These are phyloP conservation scores for Onygenales sp. DNA, from an alignment of 2,329 filamentous ascomycete genomes.

Conservation along the genomic window DNA sequence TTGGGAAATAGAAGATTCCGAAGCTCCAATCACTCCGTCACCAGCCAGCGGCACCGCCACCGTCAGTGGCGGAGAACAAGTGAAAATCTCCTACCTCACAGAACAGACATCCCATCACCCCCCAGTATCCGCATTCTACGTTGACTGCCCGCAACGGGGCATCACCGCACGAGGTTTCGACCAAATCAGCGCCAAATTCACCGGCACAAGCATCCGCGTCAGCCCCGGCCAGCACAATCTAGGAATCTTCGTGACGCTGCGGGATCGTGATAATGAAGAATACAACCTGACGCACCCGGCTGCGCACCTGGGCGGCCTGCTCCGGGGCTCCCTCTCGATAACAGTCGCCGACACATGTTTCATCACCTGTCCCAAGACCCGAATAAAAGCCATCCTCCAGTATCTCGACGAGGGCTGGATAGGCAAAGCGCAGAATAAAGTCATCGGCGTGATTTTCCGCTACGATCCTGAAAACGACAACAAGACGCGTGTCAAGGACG, in stretches of 20 bases:
- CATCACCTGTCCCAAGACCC: constrained; percentile 80
- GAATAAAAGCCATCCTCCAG: constrained; percentile 81
- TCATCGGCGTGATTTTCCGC: constrained; percentile 82
- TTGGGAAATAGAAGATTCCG: constrained; percentile 81
- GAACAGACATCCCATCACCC: constrained; percentile 98
- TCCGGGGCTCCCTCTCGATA: constrained; percentile 79
- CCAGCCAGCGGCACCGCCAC: constrained; percentile 24
- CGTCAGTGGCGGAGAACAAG: constrained; percentile 31
- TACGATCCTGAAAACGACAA: constrained; percentile 82
- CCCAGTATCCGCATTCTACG: constrained; percentile 90
- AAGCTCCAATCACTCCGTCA: constrained; percentile 48
- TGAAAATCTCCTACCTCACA: constrained; percentile 86
- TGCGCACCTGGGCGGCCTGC: constrained; percentile 80
- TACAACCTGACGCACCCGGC: constrained; percentile 92
- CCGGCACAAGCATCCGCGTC: constrained; percentile 86
- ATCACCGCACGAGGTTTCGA: constrained; percentile 84
- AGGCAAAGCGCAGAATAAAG: constrained; percentile 79
- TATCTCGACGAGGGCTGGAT: constrained; percentile 96
- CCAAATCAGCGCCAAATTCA: constrained; percentile 95
- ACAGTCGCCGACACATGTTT: constrained; percentile 85
- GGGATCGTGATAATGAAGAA: constrained; percentile 72
- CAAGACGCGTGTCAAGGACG: constrained; percentile 71
- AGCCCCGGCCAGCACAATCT: constrained; percentile 86
- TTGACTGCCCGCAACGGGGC: constrained; percentile 85
- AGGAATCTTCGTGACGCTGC: constrained; percentile 85